Evolutionary conservation across 768 basidiomycete species (phyloP), one percentile per base, ranked within the genome.

Genomic region (Naganishia onofrii): DNA sequence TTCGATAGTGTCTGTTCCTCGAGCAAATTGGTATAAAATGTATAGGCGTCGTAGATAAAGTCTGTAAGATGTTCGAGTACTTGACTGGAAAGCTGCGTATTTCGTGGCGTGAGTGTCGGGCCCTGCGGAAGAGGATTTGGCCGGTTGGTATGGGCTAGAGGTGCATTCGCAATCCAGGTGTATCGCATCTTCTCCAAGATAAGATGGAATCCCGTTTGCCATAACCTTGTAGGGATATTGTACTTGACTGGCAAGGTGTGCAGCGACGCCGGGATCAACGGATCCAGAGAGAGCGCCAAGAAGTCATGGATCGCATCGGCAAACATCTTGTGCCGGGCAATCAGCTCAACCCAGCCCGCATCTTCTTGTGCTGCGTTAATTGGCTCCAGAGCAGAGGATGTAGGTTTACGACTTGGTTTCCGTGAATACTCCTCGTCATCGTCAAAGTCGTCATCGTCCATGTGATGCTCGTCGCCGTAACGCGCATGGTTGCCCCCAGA

Each of bases 21-120:
- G 60, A 93, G 84, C 2, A 98, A 85, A 46, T 89, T 88, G 0
- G 93, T 89, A 82, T 98, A 98, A 76, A 94, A 95, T 0, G 88
- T 88, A 82, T 98, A 99, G 0, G 95, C 90, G 73, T 92, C 96
- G 75, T 93, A 92, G 52, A 96, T 92, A 74, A 93, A 94, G 72
- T 93, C 93, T 76, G 93, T 91, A 0, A 98, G 86, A 70, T 93
- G 90, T 72, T 99, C 96, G 31, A 94, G 85, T 3, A 93, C 91
- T 66, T 88, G 83, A 0, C 76, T 76, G 4, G 73, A 72, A 23
- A 68, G 23, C 51, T 60, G 36, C 1, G 66, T 26, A 44, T 71
- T 66, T 32, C 70, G 55, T 9, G 46, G 44, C 29, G 52, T 53
- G 10, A 57, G 26, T 12, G 51, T 56, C 54, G 60, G 17, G 70